Evolutionary conservation across 2,329 filamentous ascomycete genomes (phyloP).

Genomic region (Diaporthe nobilis): DNA sequence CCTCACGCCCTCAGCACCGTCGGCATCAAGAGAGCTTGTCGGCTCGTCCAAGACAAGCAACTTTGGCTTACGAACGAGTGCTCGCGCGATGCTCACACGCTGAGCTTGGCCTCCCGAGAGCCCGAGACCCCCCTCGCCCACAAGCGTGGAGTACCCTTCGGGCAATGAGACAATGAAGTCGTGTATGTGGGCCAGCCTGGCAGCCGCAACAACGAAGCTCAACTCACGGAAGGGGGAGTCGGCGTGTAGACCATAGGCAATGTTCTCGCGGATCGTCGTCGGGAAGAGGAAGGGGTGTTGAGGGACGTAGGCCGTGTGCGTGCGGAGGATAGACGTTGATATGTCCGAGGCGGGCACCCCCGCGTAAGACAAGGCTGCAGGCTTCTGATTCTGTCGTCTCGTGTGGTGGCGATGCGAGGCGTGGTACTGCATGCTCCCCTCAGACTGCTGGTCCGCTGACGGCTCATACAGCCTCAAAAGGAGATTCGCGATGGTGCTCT

Average conservation of each 20-base stretch:
- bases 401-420: background rate
- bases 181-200: constrained; percentile 76
- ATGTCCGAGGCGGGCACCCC: constrained; percentile 69
- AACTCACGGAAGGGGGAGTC: constrained; percentile 64
- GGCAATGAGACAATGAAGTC: constrained; percentile 83
- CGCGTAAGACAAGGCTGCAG: constrained; percentile 68
- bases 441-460: background rate
- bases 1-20: constrained; percentile 75
- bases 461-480: constrained; percentile 79
- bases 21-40: constrained; percentile 82
- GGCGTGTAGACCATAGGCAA: constrained; percentile 80
- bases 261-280: constrained; percentile 82
- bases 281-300: constrained; percentile 85
- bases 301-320: constrained; percentile 76
- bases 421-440: background rate
- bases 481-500: constrained; percentile 85
- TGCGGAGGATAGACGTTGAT: constrained; percentile 72
- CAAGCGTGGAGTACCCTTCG: constrained; percentile 76
- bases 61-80: constrained; percentile 78
- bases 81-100: constrained; percentile 84
- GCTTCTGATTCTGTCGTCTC: constrained; percentile 37
- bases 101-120: constrained; percentile 89
- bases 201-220: constrained; percentile 64
- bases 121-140: constrained; percentile 82
- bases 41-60: constrained; percentile 90